Conservation (phyloP, 768 basidiomycete genomes). For the Cyclocybe aegerita region DNA sequence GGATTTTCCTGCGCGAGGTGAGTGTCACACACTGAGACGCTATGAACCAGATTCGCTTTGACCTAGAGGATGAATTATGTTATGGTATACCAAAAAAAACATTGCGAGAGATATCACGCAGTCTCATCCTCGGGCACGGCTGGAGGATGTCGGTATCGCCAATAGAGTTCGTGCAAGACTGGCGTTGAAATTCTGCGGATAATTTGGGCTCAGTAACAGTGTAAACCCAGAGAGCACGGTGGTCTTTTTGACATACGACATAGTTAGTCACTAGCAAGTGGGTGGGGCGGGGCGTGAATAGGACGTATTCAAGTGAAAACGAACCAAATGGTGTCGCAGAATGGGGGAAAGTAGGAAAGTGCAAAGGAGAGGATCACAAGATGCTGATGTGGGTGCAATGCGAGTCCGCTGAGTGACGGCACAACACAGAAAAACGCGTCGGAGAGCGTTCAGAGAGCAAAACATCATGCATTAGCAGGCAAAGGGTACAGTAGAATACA, state of each 20-base stretch:
- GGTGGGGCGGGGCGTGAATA: constrained; percentile 4
- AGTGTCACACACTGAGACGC: no score
- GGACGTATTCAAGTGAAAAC: constrained; percentile 6
- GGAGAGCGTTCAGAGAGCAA: background rate
- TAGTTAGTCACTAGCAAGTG: background rate
- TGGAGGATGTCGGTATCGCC: constrained; percentile 42
- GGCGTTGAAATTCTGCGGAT: constrained; percentile 38
- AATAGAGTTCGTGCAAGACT: constrained; percentile 30
- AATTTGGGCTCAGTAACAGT: constrained; percentile 41
- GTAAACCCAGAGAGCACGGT: constrained; percentile 34
- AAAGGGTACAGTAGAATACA: constrained; percentile 13
- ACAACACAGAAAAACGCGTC: no score
- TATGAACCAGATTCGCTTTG: no score
- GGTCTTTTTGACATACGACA: constrained; percentile 18
- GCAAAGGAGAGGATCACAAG: no score
- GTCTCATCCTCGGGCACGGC: constrained; percentile 43
- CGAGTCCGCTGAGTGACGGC: no score
- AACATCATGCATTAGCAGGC: constrained; percentile 3
- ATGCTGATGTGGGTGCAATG: no score
- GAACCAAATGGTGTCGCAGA: background rate
- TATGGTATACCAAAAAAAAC: no score
- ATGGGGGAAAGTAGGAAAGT: background rate
- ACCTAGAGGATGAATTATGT: no score
- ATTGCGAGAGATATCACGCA: no score
- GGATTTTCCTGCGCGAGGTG: no score